phyloP scores from a whole-genome alignment of 2,329 filamentous ascomycete species.

The Botryotinia globosa region DNA sequence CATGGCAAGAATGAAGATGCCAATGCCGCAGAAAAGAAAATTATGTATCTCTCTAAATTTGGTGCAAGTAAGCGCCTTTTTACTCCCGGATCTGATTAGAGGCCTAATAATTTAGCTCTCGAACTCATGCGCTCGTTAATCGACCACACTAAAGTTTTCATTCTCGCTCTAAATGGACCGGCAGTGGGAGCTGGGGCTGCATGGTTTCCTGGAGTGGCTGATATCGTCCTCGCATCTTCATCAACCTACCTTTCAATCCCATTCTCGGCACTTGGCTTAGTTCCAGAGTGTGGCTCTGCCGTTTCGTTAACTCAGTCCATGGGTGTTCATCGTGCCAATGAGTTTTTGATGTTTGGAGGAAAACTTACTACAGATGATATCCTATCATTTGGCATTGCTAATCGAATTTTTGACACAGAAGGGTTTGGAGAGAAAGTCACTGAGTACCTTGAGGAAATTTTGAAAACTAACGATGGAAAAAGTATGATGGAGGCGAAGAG shows the following conservation, averaged over 20 bases:
- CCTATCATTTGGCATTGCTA: conserved; percentile 46
- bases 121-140: conserved; percentile 47
- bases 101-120: conserved; percentile 16
- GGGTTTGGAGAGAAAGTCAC: conserved; percentile 44
- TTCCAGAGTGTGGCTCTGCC: conserved; percentile 49
- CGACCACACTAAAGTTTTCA: conserved; percentile 50
- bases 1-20: conserved; percentile 22
- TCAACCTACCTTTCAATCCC: conserved; percentile 48
- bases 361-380: conserved; percentile 46
- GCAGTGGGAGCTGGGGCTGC: conserved; percentile 50
- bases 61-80: conserved; percentile 23
- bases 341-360: conserved; percentile 51
- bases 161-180: conserved; percentile 50
- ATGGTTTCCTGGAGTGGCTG: conserved; percentile 49
- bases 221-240: conserved; percentile 47
- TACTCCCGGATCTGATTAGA: neutral
- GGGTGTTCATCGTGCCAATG: conserved; percentile 50
- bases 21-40: conserved; percentile 33
- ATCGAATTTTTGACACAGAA: conserved; percentile 44
- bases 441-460: conserved; percentile 44
- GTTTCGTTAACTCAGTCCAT: conserved; percentile 47
- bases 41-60: conserved; percentile 30
- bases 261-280: conserved; percentile 47
- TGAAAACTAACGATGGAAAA: conserved; percentile 48
- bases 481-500: conserved; percentile 53